A percentile compares a stretch with the other conserved stretches of the same genome.
Conservation (phyloP, 768 basidiomycete genomes). For the Lentinula edodes region DNA sequence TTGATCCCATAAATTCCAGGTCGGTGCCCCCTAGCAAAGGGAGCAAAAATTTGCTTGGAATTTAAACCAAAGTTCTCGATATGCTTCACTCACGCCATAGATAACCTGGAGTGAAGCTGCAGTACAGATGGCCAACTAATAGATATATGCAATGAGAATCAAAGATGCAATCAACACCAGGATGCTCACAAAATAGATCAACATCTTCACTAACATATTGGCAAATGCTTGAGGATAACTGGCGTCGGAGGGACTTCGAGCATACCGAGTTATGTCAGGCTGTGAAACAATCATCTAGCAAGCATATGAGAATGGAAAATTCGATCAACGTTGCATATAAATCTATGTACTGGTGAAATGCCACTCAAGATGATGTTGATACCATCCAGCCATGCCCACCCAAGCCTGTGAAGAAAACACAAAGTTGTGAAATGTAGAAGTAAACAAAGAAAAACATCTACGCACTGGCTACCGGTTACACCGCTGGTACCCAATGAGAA, state of each 20-base stretch:
- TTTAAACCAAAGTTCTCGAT: slow-evolving; percentile 2
- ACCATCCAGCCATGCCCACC: slow-evolving; percentile 7
- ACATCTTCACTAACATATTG: slow-evolving; percentile 13
- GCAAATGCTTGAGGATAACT: slow-evolving; percentile 16
- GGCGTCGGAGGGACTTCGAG: slow-evolving; percentile 13
- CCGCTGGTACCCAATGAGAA: background rate
- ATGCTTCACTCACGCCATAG: slow-evolving; percentile 8
- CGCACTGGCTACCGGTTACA: background rate
- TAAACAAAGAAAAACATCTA: background rate
- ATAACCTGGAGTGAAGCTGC: slow-evolving; percentile 13
- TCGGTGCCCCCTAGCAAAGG: background rate
- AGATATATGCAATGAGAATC: background rate
- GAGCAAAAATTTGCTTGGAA: background rate
- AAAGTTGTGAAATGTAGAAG: background rate
- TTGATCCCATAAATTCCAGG: slow-evolving; percentile 12
- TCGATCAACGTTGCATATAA: no score
- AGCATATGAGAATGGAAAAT: slow-evolving; percentile 1
- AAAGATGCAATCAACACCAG: background rate
- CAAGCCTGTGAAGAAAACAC: background rate
- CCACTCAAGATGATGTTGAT: slow-evolving; percentile 15
- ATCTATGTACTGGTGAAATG: slow-evolving; percentile 8
- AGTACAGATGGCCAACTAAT: slow-evolving; percentile 15
- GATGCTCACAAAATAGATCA: background rate
- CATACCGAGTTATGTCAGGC: slow-evolving; percentile 10
- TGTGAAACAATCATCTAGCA: background rate